These are phyloP conservation scores for Solanum chacoense DNA, from an alignment of 305 asterid species.

Conservation along the genomic window DNA sequence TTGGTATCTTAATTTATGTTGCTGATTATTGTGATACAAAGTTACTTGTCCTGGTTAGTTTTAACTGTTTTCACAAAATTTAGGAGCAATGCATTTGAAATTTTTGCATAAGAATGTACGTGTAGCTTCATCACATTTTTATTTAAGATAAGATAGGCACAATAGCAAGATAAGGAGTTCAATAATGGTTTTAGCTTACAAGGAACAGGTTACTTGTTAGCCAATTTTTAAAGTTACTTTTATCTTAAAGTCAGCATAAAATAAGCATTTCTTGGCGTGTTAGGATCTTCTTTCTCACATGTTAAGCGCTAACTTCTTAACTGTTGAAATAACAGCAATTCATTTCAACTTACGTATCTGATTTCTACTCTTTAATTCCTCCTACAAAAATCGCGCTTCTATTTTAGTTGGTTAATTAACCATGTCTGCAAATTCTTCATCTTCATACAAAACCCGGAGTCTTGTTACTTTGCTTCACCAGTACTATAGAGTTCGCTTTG, in stretches of 20 bases:
- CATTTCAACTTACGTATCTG: not conserved
- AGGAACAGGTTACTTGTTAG: slow-evolving; percentile 31
- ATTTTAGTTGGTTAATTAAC: not conserved
- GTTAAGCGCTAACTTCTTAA: not conserved
- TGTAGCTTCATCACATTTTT: not conserved
- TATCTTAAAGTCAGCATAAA: not conserved
- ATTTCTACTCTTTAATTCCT: not conserved
- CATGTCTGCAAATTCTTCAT: slow-evolving; percentile 36
- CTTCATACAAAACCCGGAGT: slow-evolving; percentile 33
- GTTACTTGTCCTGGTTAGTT: not conserved
- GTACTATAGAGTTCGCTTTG: slow-evolving; percentile 4
- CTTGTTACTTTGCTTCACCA: slow-evolving; percentile 32
- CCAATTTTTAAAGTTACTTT: not conserved
- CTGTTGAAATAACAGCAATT: not conserved
- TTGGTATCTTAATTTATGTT: not conserved
- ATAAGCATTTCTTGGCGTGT: slow-evolving; percentile 40
- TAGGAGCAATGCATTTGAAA: not conserved
- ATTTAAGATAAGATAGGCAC: not conserved
- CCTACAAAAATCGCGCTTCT: not conserved
- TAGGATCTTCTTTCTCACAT: slow-evolving; percentile 9
- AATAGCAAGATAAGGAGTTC: not conserved
- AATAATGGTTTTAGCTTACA: slow-evolving; percentile 32
- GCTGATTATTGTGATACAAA: not conserved
- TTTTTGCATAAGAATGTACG: not conserved
- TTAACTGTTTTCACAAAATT: not conserved